Evolutionary conservation across 768 basidiomycete species (phyloP), one percentile per base, ranked within the genome.

Genomic region (Mycena haematopus): DNA sequence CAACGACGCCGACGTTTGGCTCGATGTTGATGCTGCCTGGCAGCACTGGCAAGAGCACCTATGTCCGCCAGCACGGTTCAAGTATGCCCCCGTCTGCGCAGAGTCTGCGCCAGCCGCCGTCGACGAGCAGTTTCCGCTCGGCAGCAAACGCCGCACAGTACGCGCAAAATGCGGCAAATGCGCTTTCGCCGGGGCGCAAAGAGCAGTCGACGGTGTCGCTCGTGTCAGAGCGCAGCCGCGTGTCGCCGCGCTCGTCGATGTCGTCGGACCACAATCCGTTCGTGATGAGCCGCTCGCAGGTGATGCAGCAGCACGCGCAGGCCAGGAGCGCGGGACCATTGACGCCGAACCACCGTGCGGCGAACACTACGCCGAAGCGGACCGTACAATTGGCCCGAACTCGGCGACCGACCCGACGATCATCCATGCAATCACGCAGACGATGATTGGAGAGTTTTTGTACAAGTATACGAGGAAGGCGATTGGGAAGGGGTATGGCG

Each of bases 401-500:
- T 82, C 80, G 47, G 78, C 88, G 21, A 97, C 96, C 27, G 96
- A 99, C 71, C 96, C 95, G 4, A 78, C 82, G 2, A 79, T 97
- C 70, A 97, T 99, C 67, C 96, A 98, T 73, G 91, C 96, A 1
- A 98, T 99, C 69, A 99, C 97, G 17, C 96, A 99, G 81, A 97
- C 96, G 24, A 99, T 99, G 97, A 99, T 99, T 68, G 96, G 97
- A 52, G 96, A 99, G 80, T 98, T 95, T 77, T 76, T 99, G 79
- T 93, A 92, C 84, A 99, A 99, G 81, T 98, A 99, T 77, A 98
- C 96, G 10, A 84, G 96, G 54, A 85, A 87, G 60, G 78, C 92
- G 19, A 86, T 99, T 70, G 94, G 95, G 24, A 96, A 92, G 76
- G 95, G 94, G 14, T 85, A 95, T 73, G 93, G 93, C 22, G 91